Evolutionary conservation across 192 early-diverging fungal species (phyloP), one percentile per base, ranked within the genome.

Genomic region (Backusella australiensis): DNA sequence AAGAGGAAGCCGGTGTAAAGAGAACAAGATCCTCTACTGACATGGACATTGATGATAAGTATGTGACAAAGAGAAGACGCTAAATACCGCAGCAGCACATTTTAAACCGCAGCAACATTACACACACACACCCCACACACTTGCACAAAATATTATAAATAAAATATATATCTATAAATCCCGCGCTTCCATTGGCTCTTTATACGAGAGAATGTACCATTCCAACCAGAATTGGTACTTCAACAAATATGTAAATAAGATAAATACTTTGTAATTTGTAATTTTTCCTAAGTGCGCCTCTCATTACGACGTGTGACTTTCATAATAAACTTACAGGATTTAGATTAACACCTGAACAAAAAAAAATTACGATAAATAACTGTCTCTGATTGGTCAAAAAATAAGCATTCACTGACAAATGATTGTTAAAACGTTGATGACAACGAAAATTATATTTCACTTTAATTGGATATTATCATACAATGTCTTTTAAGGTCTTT

Each of bases 31-130:
- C 26, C 21, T 26, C 38, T 17, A 41, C 41, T 32, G 69, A 29
- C 6, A 71, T 71, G 69, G 69, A 71, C 32, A 71, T 71, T 46
- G 69, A 71, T 71, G 69, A 71, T 32, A 38, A 39, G 19, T 36
- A 26, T 26, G 69, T 71, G 4, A 71, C 39, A 9, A 42, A 36
- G 26, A 46, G 66, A 67, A 67, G 53, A 59, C 53, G 53, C 8
- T 59, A 26, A 21, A 59, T 26, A 26, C 49, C 49, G 49, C 49
- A 53, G 49, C 49, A 14, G 29, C 29, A 44, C 8, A 14, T 44
- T 44, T 14, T 44, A 11, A 44, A 44, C 42, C 42, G 42, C 42
- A 44, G 42, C 12, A 44, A 11, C 32, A 32, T 39, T 39, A 19
- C 46, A 53, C 3, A 53, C 2, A 52, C 49, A n/a, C 49, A 53